Evolutionary conservation across 1,284 basidiomycete species (phyloP).

Genomic region (Serendipita sp.): DNA sequence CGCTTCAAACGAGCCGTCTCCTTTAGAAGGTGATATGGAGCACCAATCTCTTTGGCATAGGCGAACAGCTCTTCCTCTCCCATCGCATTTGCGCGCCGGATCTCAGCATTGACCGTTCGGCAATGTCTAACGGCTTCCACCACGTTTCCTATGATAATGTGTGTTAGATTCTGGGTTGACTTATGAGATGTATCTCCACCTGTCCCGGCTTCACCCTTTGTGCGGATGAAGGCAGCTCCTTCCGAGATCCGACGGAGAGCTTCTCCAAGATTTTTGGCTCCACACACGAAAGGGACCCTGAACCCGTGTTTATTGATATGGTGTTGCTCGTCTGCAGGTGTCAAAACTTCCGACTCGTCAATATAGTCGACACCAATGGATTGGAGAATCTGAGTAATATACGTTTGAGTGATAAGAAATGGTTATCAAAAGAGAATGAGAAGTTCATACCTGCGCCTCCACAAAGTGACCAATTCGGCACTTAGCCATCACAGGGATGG

Average conservation of each 20-base stretch:
- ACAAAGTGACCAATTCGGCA: slow-evolving; percentile 91
- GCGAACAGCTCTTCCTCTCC: slow-evolving; percentile 91
- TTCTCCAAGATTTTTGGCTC: slow-evolving; percentile 72
- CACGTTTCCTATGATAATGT: slow-evolving; percentile 43
- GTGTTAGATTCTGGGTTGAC: not conserved
- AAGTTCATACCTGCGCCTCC: slow-evolving; percentile 62
- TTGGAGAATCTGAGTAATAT: slow-evolving; percentile 64
- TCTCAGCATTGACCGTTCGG: slow-evolving; percentile 65
- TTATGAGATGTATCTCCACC: slow-evolving; percentile 27
- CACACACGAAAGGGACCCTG: slow-evolving; percentile 81
- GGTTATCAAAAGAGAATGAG: not conserved
- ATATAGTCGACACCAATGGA: slow-evolving; percentile 95
- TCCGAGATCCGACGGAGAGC: slow-evolving; percentile 93
- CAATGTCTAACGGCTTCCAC: slow-evolving; percentile 94
- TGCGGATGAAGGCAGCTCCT: slow-evolving; percentile 93
- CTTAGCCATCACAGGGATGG: slow-evolving; percentile 53
- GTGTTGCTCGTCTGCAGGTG: slow-evolving; percentile 84
- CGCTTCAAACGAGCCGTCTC: slow-evolving; percentile 89
- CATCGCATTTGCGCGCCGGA: slow-evolving; percentile 76
- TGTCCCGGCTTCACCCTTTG: slow-evolving; percentile 94
- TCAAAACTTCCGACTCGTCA: slow-evolving; percentile 93
- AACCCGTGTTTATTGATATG: slow-evolving; percentile 80
- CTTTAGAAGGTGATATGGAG: slow-evolving; percentile 95
- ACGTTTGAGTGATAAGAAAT: not conserved
- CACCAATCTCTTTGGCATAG: slow-evolving; percentile 86